A percentile compares a stretch with the other conserved stretches of the same genome.
These are phyloP conservation scores for Beauveria asiatica DNA, from an alignment of 2,329 filamentous ascomycete species.

Conservation along the genomic window DNA sequence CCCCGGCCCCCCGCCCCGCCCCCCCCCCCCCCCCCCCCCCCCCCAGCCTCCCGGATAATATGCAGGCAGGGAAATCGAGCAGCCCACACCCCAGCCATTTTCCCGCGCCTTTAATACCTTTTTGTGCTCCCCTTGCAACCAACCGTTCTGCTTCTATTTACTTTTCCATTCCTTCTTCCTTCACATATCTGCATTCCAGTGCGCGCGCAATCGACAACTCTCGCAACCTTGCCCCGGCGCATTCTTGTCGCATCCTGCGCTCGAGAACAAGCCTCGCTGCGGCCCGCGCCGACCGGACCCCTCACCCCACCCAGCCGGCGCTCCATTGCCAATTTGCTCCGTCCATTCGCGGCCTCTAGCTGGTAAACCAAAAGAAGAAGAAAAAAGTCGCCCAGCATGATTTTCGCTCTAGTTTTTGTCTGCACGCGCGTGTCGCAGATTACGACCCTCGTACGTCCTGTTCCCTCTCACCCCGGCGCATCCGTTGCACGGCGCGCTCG, in stretches of 20 bases:
- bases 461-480: not conserved
- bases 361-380: not conserved
- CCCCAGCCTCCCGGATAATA: slow-evolving; percentile 7
- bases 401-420: slow-evolving; percentile 56
- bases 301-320: not conserved
- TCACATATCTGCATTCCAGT: not conserved
- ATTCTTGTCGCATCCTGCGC: not conserved
- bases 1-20: too few relatives aligned
- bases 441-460: slow-evolving; percentile 40
- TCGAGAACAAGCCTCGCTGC: not conserved
- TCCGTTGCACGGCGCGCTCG: not conserved
- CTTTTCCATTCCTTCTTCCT: not conserved
- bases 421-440: slow-evolving; percentile 56
- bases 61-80: slow-evolving; percentile 1
- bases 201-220: not conserved
- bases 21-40: too few relatives aligned
- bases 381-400: slow-evolving; percentile 35
- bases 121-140: not conserved
- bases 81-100: not conserved
- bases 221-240: not conserved
- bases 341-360: not conserved
- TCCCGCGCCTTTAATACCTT: not conserved
- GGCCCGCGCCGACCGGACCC: not conserved
- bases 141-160: not conserved
- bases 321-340: too few relatives aligned